Percentiles rank a stretch among this genome's conserved stretches.
phyloP scores from a whole-genome alignment of 495 filamentous ascomycete genomes.

The Xeromyces bisporus region DNA sequence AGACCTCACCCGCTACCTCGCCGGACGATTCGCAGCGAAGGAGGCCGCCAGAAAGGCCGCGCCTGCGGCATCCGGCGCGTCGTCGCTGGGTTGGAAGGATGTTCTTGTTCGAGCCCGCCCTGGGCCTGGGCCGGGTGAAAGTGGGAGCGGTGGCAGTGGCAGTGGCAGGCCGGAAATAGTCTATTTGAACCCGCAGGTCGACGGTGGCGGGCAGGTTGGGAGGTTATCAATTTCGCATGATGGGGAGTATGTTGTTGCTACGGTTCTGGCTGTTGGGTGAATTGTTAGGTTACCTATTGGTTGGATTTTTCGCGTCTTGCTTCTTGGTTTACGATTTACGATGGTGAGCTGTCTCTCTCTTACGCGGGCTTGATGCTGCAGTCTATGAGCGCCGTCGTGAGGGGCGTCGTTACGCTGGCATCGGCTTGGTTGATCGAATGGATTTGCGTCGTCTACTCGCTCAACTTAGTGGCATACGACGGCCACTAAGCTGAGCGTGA shows the following conservation, averaged over 20 bases:
- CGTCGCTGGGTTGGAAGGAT: slow-evolving; percentile 23
- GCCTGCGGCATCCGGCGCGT: slow-evolving; percentile 19
- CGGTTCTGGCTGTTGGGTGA: slow-evolving; percentile 28
- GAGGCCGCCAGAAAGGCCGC: slow-evolving; percentile 33
- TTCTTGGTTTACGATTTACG: no score
- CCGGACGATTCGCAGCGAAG: slow-evolving; percentile 32
- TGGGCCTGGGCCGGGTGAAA: slow-evolving; percentile 9
- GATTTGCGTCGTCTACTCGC: no score
- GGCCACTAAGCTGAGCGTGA: no score
- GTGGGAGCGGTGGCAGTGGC: slow-evolving; percentile 1
- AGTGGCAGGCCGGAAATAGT: slow-evolving; percentile 24
- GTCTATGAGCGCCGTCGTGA: no score
- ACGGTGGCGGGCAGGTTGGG: slow-evolving; percentile 9
- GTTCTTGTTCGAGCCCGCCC: slow-evolving; percentile 21
- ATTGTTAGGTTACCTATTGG: no score
- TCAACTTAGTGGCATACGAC: no score
- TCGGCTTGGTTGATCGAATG: no score
- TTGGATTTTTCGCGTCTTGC: no score
- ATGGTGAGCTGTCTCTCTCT: no score
- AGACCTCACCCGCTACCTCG: slow-evolving; percentile 31
- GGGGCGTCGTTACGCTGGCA: no score
- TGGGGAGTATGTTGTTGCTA: slow-evolving; percentile 41
- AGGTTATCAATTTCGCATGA: slow-evolving; percentile 41
- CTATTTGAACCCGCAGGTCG: slow-evolving; percentile 13
- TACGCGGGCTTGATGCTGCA: no score